Conservation (phyloP, 2,329 filamentous ascomycete species). For the Huntiella omanensis region DNA sequence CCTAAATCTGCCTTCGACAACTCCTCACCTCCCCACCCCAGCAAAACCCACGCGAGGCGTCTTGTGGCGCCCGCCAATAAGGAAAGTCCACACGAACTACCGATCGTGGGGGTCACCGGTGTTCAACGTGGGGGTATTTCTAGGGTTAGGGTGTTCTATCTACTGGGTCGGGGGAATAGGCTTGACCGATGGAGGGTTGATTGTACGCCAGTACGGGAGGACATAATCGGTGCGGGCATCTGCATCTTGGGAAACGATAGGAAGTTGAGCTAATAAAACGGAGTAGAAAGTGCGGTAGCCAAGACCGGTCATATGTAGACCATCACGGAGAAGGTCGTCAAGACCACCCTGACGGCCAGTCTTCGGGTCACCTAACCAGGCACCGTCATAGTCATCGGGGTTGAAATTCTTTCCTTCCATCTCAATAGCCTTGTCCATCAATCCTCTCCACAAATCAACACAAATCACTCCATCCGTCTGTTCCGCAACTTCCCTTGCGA, state of each 20-base stretch:
- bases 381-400: slow-evolving; percentile 32
- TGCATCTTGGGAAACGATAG: slow-evolving; percentile 25
- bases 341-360: slow-evolving; percentile 32
- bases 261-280: slow-evolving; percentile 24
- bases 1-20: too few relatives aligned
- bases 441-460: slow-evolving; percentile 60
- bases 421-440: slow-evolving; percentile 52
- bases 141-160: too few relatives aligned
- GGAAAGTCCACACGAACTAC: too few relatives aligned
- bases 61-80: too few relatives aligned
- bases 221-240: slow-evolving; percentile 23
- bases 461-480: slow-evolving; percentile 47
- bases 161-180: not conserved
- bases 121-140: too few relatives aligned
- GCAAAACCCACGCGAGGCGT: too few relatives aligned
- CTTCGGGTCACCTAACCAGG: slow-evolving; percentile 30
- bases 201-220: slow-evolving; percentile 29
- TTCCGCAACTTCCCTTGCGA: slow-evolving; percentile 47
- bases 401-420: slow-evolving; percentile 20
- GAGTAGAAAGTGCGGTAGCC: slow-evolving; percentile 35
- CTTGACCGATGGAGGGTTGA: slow-evolving; percentile 4
- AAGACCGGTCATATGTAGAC: slow-evolving; percentile 35
- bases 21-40: not conserved
- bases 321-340: slow-evolving; percentile 34
- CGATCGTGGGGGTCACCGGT: too few relatives aligned